Evolutionary conservation across 495 filamentous ascomycete genomes (phyloP), one percentile per base, ranked within the genome.

Genomic region (Hypoxylon fuscum): DNA sequence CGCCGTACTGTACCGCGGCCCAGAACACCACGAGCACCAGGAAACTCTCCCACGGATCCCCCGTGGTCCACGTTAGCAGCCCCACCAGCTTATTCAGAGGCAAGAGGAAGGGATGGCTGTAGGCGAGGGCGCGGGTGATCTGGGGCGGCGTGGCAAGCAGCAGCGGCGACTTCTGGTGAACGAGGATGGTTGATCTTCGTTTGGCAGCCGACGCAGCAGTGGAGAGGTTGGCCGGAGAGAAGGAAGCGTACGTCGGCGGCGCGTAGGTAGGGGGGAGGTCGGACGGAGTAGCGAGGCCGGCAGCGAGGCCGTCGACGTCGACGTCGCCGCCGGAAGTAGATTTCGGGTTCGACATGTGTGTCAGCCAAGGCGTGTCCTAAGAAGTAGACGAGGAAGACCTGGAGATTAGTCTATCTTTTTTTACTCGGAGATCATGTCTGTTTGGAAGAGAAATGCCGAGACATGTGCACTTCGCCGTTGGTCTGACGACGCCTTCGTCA

Each of bases 21-120:
- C 95, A 99, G 69, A 96, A 99, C 3, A 70, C 79, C 1, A 87
- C 85, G 10, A 99, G 80, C 23, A 98, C 71, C 43, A 99, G 78
- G 74, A 99, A 99, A 79, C 92, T 96, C 77, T 97, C 92, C 93
- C 93, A 98, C 1, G 93, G 87, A 65, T 99, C 95, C 23, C 83
- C 88, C 8, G 88, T 93, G 14, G 91, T 95, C 95, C 95, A 99
- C 76, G 90, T 96, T 35, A 98, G 63, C 45, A 99, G 78, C 0
- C 93, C 94, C 12, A 84, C 87, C 9, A 95, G 63, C 62, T 87
- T 89, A 66, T 97, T 97, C 35, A 96, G 79, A 15, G 92, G 91
- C 23, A 94, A 76, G 12, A 99, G 78, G 70, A 97, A 98, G 1
- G 94, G 92, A 74, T 97, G 92, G 18, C 92, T 96, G 70, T 97